phyloP scores from a whole-genome alignment of 805 yeast species.

The Grigorovia transvaalensis region DNA sequence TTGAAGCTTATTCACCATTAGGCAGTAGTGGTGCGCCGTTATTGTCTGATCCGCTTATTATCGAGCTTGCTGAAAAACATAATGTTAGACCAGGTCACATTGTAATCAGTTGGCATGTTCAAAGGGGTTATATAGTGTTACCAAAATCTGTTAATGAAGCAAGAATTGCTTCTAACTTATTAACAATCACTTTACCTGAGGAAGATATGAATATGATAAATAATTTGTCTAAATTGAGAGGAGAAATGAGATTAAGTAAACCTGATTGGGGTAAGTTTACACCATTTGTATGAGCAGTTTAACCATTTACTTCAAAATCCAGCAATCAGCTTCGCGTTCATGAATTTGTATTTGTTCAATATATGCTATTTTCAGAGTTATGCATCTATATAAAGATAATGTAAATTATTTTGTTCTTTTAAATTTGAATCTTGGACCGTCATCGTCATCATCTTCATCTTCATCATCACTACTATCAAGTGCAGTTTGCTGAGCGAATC shows the following conservation, averaged over 20 bases:
- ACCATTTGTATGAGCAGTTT: neutral
- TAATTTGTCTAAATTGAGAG: conserved; percentile 19
- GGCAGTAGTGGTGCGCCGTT: conserved; percentile 51
- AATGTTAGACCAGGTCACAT: conserved; percentile 38
- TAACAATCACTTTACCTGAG: conserved; percentile 24
- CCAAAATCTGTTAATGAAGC: conserved; percentile 39
- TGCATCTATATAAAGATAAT: neutral
- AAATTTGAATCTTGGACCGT: conserved; percentile 30
- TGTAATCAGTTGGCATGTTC: conserved; percentile 48
- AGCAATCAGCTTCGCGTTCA: neutral
- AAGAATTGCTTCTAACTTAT: conserved; percentile 33
- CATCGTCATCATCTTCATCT: conserved; percentile 25
- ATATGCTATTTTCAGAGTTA: neutral
- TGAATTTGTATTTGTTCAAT: neutral
- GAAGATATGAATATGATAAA: conserved; percentile 29
- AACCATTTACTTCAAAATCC: too few species aligned
- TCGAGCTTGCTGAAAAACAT: conserved; percentile 34
- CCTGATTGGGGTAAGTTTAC: conserved; percentile 21
- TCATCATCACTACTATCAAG: neutral
- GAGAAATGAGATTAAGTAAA: conserved; percentile 24
- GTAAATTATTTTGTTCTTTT: conserved; percentile 12
- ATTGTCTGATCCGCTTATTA: conserved; percentile 34
- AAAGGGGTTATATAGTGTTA: conserved; percentile 44
- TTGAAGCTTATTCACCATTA: conserved; percentile 74
- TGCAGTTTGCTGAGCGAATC: too few species aligned